phyloP scores from a whole-genome alignment of 2,329 filamentous ascomycete species.

The Aureobasidium pullulans region DNA sequence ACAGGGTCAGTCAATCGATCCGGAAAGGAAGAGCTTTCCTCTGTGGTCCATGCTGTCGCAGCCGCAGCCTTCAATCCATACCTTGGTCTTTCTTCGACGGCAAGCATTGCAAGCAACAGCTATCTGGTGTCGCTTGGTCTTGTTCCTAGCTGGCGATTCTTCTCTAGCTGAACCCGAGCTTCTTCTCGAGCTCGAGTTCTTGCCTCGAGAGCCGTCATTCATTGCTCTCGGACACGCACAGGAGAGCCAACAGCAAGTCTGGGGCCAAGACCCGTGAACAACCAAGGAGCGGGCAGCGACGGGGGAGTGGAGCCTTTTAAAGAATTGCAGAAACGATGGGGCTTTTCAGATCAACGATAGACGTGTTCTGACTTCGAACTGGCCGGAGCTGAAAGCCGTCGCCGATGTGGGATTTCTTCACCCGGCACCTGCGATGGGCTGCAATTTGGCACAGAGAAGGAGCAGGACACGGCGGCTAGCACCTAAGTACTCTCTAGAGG shows the following conservation, averaged over 20 bases:
- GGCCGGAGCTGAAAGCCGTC: background rate
- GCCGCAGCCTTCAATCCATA: background rate
- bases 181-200: conserved; percentile 13
- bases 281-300: background rate
- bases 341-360: background rate
- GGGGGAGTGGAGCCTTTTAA: background rate
- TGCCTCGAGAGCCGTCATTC: background rate
- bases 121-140: conserved; percentile 13
- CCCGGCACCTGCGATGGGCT: background rate
- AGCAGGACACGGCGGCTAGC: background rate
- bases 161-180: conserved; percentile 24
- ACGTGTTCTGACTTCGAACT: background rate
- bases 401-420: conserved; percentile 1
- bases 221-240: background rate
- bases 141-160: background rate
- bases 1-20: background rate
- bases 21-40: background rate
- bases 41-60: background rate
- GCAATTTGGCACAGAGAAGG: too few relatives aligned
- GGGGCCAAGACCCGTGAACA: background rate
- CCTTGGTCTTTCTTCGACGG: conserved; percentile 13
- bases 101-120: conserved; percentile 15
- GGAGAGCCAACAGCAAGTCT: background rate
- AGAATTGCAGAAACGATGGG: background rate
- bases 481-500: background rate